A percentile compares a stretch with the other conserved stretches of the same genome.
Evolutionary conservation across 345 rosid genomes (phyloP).

Genomic region (Ceriops zippeliana): DNA sequence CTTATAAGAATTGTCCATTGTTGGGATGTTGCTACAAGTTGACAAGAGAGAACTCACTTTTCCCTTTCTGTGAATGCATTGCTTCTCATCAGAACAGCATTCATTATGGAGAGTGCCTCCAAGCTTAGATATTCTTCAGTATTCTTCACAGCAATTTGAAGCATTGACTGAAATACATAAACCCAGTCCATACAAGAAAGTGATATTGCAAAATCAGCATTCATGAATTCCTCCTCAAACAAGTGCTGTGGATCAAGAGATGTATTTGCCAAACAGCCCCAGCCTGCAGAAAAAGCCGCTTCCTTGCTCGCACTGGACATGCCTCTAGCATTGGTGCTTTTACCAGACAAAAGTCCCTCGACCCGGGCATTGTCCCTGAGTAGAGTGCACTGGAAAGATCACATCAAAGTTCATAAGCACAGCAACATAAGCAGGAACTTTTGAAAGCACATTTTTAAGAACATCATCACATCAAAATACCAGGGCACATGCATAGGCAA

Average conservation of each 20-base stretch:
- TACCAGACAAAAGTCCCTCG: conserved; percentile 38
- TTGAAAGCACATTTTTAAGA: not conserved
- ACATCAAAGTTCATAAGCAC: conserved; percentile 82
- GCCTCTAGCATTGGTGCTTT: conserved; percentile 24
- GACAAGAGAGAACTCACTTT: conserved; percentile 46
- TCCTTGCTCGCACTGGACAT: conserved; percentile 17
- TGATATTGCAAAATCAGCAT: conserved; percentile 21
- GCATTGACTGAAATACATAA: conserved; percentile 53
- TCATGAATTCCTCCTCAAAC: conserved; percentile 23
- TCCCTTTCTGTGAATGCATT: conserved; percentile 58
- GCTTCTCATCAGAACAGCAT: conserved; percentile 55
- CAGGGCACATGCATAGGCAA: not conserved
- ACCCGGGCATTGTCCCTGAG: conserved; percentile 72
- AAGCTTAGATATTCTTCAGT: conserved; percentile 50
- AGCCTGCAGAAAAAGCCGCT: conserved; percentile 21
- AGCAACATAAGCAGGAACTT: conserved; percentile 8
- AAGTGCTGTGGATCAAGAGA: conserved; percentile 28
- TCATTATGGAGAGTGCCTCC: conserved; percentile 80
- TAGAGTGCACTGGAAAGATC: conserved; percentile 89
- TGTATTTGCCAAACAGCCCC: conserved; percentile 13
- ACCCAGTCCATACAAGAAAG: conserved; percentile 52
- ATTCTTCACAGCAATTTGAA: conserved; percentile 40
- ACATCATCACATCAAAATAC: not conserved
- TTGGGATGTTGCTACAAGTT: not conserved
- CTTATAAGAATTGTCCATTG: not conserved